Conservation (phyloP, 306 rosid species). For the Sechiopsis laciniata region DNA sequence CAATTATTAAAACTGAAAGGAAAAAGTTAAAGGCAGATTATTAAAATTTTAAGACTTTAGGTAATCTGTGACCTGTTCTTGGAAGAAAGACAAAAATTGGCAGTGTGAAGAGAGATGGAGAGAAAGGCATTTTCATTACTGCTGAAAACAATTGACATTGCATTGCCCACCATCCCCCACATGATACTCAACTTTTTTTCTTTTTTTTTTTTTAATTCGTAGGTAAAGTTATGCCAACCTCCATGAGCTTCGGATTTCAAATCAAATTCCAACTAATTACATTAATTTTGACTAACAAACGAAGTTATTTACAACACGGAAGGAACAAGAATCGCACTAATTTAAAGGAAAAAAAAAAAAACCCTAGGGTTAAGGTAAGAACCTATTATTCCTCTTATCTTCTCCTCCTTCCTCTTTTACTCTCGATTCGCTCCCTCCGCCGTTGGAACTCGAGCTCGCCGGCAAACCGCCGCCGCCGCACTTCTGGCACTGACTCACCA, state of each 20-base stretch:
- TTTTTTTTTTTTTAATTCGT: no score
- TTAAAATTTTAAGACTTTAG: no score
- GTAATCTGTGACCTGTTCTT: no score
- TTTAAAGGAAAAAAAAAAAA: not conserved
- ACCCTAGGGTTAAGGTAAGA: slow-evolving; percentile 43
- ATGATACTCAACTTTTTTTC: no score
- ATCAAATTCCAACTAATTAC: not conserved
- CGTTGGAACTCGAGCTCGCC: slow-evolving; percentile 30
- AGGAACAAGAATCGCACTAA: slow-evolving; percentile 11
- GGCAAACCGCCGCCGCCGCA: slow-evolving; percentile 49
- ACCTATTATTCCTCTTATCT: slow-evolving; percentile 35
- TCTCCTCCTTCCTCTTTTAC: slow-evolving; percentile 43
- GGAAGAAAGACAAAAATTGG: no score
- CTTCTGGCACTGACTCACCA: slow-evolving; percentile 47
- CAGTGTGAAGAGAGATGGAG: no score
- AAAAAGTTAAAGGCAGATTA: no score
- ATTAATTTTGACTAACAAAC: slow-evolving; percentile 9
- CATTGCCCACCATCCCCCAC: no score
- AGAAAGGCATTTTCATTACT: no score
- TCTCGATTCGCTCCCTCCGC: slow-evolving; percentile 33
- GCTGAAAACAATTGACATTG: no score
- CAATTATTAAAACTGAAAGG: no score
- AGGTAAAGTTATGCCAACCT: not conserved
- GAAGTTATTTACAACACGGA: slow-evolving; percentile 16
- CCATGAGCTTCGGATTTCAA: no score